Conservation (phyloP, 2,329 filamentous ascomycete genomes). For the Hypoxylon sp. region DNA sequence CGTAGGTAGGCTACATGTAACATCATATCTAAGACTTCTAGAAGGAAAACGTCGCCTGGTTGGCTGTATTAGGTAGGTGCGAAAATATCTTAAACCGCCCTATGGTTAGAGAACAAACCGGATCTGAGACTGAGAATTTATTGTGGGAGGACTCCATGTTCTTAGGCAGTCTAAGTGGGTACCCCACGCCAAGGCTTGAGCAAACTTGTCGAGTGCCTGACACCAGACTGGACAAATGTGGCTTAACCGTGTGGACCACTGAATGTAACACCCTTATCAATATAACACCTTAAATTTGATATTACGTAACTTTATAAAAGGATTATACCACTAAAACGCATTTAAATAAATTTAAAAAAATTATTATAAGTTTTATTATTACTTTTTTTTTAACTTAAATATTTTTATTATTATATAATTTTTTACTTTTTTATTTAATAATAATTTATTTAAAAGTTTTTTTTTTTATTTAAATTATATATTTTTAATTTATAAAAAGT, state of each 20-base stretch:
- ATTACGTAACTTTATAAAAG: too few relatives aligned
- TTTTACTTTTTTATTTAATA: neutral
- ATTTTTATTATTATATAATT: neutral
- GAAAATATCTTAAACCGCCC: slow-evolving; percentile 18
- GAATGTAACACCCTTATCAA: too few relatives aligned
- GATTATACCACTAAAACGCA: neutral
- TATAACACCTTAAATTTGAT: too few relatives aligned
- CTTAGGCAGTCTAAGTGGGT: slow-evolving; percentile 1
- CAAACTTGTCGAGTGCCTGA: slow-evolving; percentile 17
- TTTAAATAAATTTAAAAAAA: neutral
- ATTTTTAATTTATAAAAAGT: neutral
- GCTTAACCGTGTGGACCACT: too few relatives aligned
- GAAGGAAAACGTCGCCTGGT: slow-evolving; percentile 22
- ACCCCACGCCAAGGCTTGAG: slow-evolving; percentile 23
- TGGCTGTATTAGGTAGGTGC: slow-evolving; percentile 25
- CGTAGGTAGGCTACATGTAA: slow-evolving; percentile 28
- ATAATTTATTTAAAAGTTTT: neutral
- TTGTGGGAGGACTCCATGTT: neutral
- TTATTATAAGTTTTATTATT: neutral
- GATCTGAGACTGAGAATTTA: slow-evolving; percentile 6
- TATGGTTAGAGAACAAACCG: slow-evolving; percentile 10
- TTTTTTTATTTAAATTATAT: neutral
- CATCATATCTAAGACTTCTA: slow-evolving; percentile 34
- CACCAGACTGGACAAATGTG: too few relatives aligned
- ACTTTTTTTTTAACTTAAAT: neutral